These are phyloP conservation scores for Urtica urens DNA, from an alignment of 306 rosid genomes.

Conservation along the genomic window DNA sequence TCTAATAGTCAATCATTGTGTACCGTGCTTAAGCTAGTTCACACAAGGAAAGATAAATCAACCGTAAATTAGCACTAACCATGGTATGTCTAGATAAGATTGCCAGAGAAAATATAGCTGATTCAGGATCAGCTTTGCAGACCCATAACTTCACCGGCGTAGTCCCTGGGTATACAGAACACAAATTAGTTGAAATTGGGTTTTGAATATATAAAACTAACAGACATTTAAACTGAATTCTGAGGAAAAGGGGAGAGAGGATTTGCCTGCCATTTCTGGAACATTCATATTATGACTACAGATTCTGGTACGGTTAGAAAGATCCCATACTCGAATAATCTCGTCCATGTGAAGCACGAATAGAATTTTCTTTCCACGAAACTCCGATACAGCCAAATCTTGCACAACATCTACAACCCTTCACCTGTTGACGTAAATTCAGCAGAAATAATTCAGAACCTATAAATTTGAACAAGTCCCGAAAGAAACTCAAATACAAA, in stretches of 20 bases:
- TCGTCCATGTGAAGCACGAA: slow-evolving; percentile 88
- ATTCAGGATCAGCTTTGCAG: slow-evolving; percentile 39
- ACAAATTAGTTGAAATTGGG: neutral
- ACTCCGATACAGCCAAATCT: slow-evolving; percentile 54
- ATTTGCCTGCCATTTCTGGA: slow-evolving; percentile 46
- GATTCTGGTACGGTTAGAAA: slow-evolving; percentile 39
- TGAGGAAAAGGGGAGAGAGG: too few relatives aligned
- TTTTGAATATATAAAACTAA: too few relatives aligned
- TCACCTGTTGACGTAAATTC: too few relatives aligned
- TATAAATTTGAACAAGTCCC: too few relatives aligned
- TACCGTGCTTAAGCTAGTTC: too few relatives aligned
- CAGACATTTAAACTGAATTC: too few relatives aligned
- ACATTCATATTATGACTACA: slow-evolving; percentile 42
- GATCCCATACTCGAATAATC: slow-evolving; percentile 74
- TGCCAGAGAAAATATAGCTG: slow-evolving; percentile 50
- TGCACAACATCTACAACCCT: slow-evolving; percentile 56
- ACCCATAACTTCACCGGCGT: slow-evolving; percentile 53
- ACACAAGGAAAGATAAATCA: neutral
- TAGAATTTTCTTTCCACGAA: slow-evolving; percentile 45
- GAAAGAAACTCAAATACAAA: too few relatives aligned
- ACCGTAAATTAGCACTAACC: slow-evolving; percentile 53
- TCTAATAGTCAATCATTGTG: too few relatives aligned
- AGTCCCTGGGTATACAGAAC: slow-evolving; percentile 40
- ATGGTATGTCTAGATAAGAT: slow-evolving; percentile 33
- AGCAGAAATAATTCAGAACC: too few relatives aligned